Base-by-base conservation (phyloP, 2,329 filamentous ascomycete genomes). In the Domatiomyces globalis region DNA sequence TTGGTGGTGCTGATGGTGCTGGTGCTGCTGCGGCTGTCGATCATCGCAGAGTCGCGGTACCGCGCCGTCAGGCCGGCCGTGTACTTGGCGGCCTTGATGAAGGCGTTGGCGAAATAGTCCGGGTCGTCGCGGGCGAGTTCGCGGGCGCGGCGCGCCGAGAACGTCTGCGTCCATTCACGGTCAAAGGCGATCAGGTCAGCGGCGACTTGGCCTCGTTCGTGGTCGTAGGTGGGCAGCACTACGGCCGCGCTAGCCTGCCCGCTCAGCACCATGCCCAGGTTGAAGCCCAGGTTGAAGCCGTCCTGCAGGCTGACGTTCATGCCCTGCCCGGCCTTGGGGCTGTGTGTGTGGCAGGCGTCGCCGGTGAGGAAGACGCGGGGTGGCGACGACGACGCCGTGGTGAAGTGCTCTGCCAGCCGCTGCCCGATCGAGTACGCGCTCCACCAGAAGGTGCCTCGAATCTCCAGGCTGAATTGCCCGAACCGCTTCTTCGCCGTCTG, bases 381-480 rank as follows among this genome's bases (percentile, higher is more conserved):
- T n/a, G n/a, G n/a, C 12, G 33, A 10, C 12, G 33, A 39, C 54
- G 79, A 69, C 46, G 76, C 71, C 60, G 83, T 78, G 57, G 78
- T 76, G 67, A 87, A 88, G 46, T 77, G 74, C 57, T 79, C 79
- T 1, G 84, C 84, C 19, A 87, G 76, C 17, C 84, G 77, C 68
- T 85, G 82, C 9, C 81, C 80, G 52, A 85, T 81, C 58, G 80
- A 75, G 63, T 85, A 87, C 44, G 80, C 78, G 45, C 81, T 83
- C 68, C 85, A 87, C 81, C 83, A 87, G 2, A 66, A 61, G 2
- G 77, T 80, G 50, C 75, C 72, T 0, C 70, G 69, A 49, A 79
- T 71, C 0, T 79, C 73, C 55, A 81, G 68, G 0, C 60, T 54
- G 51, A 79, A 81, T 33, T 29, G 20, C 7, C 45, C 45, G 48